These are phyloP conservation scores for Beauveria scarabaeidicola DNA, from an alignment of 2,329 filamentous ascomycete species.

Conservation along the genomic window DNA sequence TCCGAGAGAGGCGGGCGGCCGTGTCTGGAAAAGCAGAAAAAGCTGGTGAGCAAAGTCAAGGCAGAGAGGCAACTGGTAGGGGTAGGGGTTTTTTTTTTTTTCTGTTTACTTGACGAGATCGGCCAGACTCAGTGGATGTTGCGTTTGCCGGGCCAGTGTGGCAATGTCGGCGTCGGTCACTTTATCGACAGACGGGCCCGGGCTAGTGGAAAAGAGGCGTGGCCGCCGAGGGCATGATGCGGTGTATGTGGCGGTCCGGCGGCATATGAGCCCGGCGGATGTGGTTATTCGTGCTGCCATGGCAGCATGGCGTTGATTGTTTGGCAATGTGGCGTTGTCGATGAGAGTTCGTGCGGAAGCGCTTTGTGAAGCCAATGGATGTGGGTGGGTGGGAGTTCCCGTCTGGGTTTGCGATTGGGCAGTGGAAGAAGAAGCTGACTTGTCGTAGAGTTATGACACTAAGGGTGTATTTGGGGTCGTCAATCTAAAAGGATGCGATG, in stretches of 20 bases:
- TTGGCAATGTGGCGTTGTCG: not conserved
- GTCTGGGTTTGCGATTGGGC: not conserved
- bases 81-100: conserved; percentile 20
- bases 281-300: conserved; percentile 15
- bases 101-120: conserved; percentile 72
- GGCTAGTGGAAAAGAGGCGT: conserved; percentile 11
- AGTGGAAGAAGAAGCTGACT: no score
- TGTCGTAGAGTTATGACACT: not conserved
- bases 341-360: not conserved
- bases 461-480: not conserved
- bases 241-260: not conserved
- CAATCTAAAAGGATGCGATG: not conserved
- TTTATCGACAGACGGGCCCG: conserved; percentile 14
- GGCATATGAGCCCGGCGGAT: conserved; percentile 10
- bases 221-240: not conserved
- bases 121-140: conserved; percentile 74
- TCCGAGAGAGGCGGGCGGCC: conserved; percentile 79
- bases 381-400: no score
- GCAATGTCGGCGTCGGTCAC: conserved; percentile 69
- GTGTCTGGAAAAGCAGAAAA: conserved; percentile 34
- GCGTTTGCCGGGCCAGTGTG: conserved; percentile 64
- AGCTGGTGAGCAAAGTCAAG: not conserved
- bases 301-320: conserved; percentile 14
- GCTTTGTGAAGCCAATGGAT: no score
- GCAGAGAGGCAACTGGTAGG: no score